These are phyloP conservation scores for Microbotryum intermedium DNA, from an alignment of 1,284 basidiomycete genomes.

Conservation along the genomic window DNA sequence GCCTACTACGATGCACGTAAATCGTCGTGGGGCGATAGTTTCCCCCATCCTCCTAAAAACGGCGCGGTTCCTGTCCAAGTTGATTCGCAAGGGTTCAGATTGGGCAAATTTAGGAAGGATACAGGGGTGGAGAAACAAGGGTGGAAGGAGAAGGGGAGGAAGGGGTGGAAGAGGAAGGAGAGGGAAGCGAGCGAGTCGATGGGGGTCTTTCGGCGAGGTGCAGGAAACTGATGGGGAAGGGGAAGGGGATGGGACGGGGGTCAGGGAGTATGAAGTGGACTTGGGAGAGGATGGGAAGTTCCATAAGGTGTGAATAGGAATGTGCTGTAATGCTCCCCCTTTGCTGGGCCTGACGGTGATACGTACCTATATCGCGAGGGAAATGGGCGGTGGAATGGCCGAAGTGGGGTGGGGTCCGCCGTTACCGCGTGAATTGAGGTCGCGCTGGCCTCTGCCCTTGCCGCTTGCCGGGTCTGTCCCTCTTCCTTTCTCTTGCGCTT, in stretches of 20 bases:
- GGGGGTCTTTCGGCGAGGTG: constrained; percentile 1
- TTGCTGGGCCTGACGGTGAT: too few species aligned
- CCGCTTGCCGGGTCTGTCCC: too few species aligned
- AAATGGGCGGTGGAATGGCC: too few species aligned
- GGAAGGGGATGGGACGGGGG: neutral
- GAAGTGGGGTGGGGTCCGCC: too few species aligned
- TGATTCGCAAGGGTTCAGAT: constrained; percentile 12
- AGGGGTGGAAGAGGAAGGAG: constrained; percentile 8
- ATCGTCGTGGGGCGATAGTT: constrained; percentile 84
- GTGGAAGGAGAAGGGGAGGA: constrained; percentile 10
- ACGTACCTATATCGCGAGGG: too few species aligned
- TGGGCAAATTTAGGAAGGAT: constrained; percentile 8
- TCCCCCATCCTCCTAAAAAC: constrained; percentile 56
- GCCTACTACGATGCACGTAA: constrained; percentile 92
- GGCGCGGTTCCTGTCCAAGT: constrained; percentile 1
- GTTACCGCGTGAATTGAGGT: too few species aligned
- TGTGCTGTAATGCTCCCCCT: neutral
- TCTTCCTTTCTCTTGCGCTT: too few species aligned
- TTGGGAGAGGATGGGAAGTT: constrained; percentile 8
- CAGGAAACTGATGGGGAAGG: neutral
- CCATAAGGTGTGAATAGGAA: neutral
- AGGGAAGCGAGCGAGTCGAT: neutral
- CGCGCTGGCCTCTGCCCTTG: too few species aligned
- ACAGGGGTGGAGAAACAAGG: constrained; percentile 6
- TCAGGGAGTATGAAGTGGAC: constrained; percentile 4